Evolutionary conservation across 2,329 filamentous ascomycete genomes (phyloP), one percentile per base, ranked within the genome.

Genomic region (Aureobasidium melanogenum): DNA sequence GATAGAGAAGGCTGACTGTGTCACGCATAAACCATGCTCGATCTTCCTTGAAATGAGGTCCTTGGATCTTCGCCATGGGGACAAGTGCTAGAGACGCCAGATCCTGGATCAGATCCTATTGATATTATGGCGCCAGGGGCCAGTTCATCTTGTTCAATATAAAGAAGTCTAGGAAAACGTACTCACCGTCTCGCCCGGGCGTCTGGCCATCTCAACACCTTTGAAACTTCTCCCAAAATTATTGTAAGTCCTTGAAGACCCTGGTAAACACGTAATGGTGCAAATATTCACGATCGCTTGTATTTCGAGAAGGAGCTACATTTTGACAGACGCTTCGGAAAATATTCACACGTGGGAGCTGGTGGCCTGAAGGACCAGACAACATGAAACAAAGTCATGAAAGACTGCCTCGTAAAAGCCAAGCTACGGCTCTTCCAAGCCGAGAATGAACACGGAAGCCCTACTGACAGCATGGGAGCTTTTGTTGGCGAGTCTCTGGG

Each of bases 311-410:
- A 6, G 34, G 30, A 14, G 28, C 28, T 34, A 34, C 46, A 32
- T 22, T 7, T 22, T 15, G 30, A 19, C 28, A 50, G 28, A 50
- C 47, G 28, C 46, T 15, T 36, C 46, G 4, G 28, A 30, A 14
- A 9, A 50, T 34, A 10, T n/a, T 28, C 47, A 50, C 48, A 26
- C 32, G 32, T 17, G 51, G 51, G 43, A 19, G 26, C 34, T 26
- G 51, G 51, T 43, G 51, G 51, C 51, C 51, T 34, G 19, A 54
- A 41, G 15, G 4, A 26, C 9, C 36, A 32, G 52, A 32, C 38
- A 34, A 56, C 10, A 34, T 56, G 52, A 56, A 44, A 56, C 52
- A 14, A 19, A 44, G 52, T 56, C 52, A 44, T 43, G 39, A 44
- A 14, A 24, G 28, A 44, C 52, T 22, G 38, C 48, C 48, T 51